phyloP scores from a whole-genome alignment of 306 rosid genomes.

The Dryas octopetala region DNA sequence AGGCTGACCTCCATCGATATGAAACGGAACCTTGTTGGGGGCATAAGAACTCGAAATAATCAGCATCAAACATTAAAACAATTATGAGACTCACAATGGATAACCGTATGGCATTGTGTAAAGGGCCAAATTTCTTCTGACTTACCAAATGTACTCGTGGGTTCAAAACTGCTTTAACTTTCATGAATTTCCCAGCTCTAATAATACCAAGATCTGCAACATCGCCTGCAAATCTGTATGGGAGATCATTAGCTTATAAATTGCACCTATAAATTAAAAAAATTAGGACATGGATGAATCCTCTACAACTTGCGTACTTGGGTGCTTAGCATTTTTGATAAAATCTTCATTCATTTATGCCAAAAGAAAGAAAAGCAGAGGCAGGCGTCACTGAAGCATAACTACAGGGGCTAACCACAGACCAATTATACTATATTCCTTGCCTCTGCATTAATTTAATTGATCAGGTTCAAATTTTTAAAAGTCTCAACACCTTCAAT shows the following conservation, averaged over 20 bases:
- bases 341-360: neutral
- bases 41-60: conserved; percentile 20
- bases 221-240: conserved; percentile 90
- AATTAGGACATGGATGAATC: neutral
- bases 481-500: no score
- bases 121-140: conserved; percentile 13
- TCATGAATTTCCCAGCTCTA: conserved; percentile 67
- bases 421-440: no score
- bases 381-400: neutral
- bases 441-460: no score
- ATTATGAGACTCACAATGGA: conserved; percentile 13
- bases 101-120: neutral
- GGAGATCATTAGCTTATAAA: conserved; percentile 23
- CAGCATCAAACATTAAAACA: conserved; percentile 22
- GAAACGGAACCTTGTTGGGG: conserved; percentile 71
- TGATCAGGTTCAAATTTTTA: no score
- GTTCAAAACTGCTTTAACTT: conserved; percentile 59
- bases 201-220: conserved; percentile 84
- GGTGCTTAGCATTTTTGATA: neutral
- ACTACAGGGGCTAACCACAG: neutral
- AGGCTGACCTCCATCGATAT: conserved; percentile 84
- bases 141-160: conserved; percentile 93
- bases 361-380: neutral
- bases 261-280: neutral
- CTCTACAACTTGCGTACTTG: neutral